Percentiles rank a stretch among this genome's conserved stretches.
Conservation (phyloP, 768 basidiomycete species). For the Imleria badia region DNA sequence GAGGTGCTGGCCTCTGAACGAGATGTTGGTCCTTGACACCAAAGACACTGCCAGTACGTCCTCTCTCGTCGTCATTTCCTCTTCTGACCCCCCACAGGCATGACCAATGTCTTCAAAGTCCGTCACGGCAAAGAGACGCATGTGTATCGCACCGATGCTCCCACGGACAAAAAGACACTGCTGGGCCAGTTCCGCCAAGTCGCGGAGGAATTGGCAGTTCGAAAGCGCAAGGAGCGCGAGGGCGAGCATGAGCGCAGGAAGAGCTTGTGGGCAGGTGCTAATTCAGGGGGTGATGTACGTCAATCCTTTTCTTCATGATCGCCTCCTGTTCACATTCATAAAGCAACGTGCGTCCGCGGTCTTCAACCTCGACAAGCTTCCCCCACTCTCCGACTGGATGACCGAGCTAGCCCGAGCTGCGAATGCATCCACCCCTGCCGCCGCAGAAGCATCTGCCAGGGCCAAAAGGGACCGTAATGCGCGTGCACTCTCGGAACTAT, state of each 20-base stretch:
- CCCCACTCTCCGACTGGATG: slow-evolving; percentile 77
- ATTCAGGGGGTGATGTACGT: slow-evolving; percentile 44
- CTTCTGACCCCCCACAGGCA: slow-evolving; percentile 38
- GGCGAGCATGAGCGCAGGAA: slow-evolving; percentile 89
- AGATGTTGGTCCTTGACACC: slow-evolving; percentile 93
- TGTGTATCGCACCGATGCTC: slow-evolving; percentile 84
- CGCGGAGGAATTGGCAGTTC: slow-evolving; percentile 86
- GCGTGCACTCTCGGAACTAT: slow-evolving; percentile 88
- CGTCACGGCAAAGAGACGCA: slow-evolving; percentile 91
- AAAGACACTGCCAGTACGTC: slow-evolving; percentile 87
- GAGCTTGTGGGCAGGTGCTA: slow-evolving; percentile 58
- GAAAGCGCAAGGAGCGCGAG: slow-evolving; percentile 90
- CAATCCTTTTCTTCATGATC: not conserved
- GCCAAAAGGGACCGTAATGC: slow-evolving; percentile 79
- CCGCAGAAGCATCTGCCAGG: slow-evolving; percentile 51
- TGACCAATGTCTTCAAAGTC: slow-evolving; percentile 98
- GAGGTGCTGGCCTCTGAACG: slow-evolving; percentile 87
- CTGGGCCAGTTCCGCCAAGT: slow-evolving; percentile 87
- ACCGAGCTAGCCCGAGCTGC: slow-evolving; percentile 60
- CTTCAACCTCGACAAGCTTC: slow-evolving; percentile 41
- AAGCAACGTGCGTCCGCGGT: slow-evolving; percentile 35
- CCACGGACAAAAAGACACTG: slow-evolving; percentile 83
- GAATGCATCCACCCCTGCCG: slow-evolving; percentile 33
- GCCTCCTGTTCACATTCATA: not conserved
- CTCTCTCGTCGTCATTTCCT: not conserved